These are phyloP conservation scores for Oryza meyeriana DNA, from an alignment of 176 grass and related monocot genomes.

Conservation along the genomic window DNA sequence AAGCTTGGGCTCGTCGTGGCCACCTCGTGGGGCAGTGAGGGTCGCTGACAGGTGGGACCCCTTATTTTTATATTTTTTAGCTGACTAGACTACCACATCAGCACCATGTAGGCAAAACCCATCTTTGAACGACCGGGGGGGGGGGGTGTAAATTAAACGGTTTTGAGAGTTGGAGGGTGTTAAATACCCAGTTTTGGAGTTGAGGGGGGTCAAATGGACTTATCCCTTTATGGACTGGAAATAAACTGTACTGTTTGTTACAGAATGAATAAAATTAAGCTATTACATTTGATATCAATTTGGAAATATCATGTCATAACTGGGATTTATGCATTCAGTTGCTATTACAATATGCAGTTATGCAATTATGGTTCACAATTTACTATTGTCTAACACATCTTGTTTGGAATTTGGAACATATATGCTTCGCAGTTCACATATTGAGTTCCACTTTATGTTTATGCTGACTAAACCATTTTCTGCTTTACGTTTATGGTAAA, in stretches of 20 bases:
- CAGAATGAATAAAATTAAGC: neutral
- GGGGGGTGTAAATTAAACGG: too few species aligned
- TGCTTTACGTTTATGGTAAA: neutral
- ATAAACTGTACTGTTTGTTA: neutral
- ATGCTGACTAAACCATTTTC: neutral
- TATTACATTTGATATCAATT: neutral
- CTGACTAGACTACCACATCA: too few species aligned
- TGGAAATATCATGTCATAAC: neutral
- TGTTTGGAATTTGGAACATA: neutral
- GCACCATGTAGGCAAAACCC: too few species aligned
- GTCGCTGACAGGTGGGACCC: too few species aligned
- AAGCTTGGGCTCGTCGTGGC: too few species aligned
- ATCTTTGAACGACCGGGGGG: too few species aligned
- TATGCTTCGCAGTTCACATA: neutral
- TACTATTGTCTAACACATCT: neutral
- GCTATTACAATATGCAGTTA: neutral
- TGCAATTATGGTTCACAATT: neutral
- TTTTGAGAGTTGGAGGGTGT: too few species aligned
- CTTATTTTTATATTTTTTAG: too few species aligned
- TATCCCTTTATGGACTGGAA: too few species aligned
- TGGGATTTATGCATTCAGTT: constrained; percentile 5
- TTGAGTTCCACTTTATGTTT: constrained; percentile 7
- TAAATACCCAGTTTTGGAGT: too few species aligned
- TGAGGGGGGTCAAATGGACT: too few species aligned
- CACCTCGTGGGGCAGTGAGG: too few species aligned